Evolutionary conservation across 495 filamentous ascomycete genomes (phyloP).

Genomic region (Penicillium roqueforti): DNA sequence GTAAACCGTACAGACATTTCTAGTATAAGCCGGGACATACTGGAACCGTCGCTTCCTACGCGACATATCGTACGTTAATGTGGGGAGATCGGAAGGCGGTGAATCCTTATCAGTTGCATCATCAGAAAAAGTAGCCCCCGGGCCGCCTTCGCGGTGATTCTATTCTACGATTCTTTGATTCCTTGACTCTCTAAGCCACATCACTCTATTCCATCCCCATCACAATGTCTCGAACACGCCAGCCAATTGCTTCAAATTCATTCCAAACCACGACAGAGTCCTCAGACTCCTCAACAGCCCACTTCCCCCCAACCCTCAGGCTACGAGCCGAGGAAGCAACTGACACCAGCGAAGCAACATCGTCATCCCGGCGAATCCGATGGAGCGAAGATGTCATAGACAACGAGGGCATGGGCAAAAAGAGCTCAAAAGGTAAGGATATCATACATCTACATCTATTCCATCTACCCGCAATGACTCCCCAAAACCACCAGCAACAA

Average conservation of each 20-base stretch:
- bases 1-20: too few species aligned
- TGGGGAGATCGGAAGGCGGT: neutral
- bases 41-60: too few species aligned
- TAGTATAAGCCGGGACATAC: too few species aligned
- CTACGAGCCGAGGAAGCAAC: slow-evolving; percentile 33
- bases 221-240: slow-evolving; percentile 32
- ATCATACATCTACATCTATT: neutral
- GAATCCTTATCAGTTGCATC: slow-evolving; percentile 9
- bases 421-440: slow-evolving; percentile 79
- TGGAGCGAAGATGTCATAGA: slow-evolving; percentile 95
- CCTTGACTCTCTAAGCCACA: neutral
- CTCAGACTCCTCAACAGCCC: slow-evolving; percentile 12
- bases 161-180: neutral
- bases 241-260: slow-evolving; percentile 15
- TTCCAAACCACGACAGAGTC: slow-evolving; percentile 19
- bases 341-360: slow-evolving; percentile 10
- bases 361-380: slow-evolving; percentile 55
- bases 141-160: neutral
- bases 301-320: slow-evolving; percentile 29
- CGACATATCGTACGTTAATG: too few species aligned
- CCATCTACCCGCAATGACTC: neutral
- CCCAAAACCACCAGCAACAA: neutral
- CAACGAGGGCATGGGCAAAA: slow-evolving; percentile 93
- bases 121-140: slow-evolving; percentile 5
- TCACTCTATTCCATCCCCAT: neutral